Conservation (phyloP, 129 eudicot species). For the Apium graveolens region DNA sequence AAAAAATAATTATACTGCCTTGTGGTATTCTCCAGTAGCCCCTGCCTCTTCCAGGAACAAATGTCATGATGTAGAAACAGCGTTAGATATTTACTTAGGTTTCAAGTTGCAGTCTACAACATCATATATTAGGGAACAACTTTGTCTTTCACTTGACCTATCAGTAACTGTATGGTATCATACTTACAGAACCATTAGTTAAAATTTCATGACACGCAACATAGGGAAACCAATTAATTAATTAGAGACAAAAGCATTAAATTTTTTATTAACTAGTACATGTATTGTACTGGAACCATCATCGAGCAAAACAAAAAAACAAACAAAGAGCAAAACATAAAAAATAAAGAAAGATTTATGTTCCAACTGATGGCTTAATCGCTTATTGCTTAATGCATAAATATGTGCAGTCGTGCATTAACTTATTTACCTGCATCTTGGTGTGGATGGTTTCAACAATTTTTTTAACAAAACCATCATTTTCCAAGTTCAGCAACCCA, state of each 20-base stretch:
- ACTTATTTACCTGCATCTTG: conserved; percentile 62
- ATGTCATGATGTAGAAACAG: background rate
- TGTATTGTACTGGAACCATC: too few relatives aligned
- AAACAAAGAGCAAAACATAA: too few relatives aligned
- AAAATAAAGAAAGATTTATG: too few relatives aligned
- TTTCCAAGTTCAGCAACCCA: conserved; percentile 85
- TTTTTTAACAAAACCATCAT: conserved; percentile 64
- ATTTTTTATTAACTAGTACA: background rate
- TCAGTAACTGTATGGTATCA: background rate
- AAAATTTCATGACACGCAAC: background rate
- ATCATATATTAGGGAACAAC: background rate
- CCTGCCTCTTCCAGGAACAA: background rate
- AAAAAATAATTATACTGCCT: background rate
- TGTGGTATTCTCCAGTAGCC: background rate
- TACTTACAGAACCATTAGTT: background rate
- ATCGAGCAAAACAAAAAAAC: too few relatives aligned
- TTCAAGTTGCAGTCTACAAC: background rate
- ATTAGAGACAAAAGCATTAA: background rate
- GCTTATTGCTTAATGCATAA: background rate
- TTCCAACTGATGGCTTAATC: too few relatives aligned
- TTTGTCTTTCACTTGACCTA: background rate
- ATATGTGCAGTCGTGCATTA: background rate
- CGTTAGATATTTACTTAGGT: too few relatives aligned
- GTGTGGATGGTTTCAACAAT: conserved; percentile 57
- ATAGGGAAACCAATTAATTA: background rate